A percentile compares a stretch with the other conserved stretches of the same genome.
These are phyloP conservation scores for Petasospora fabianii DNA, from an alignment of 1,139 yeast species.

Conservation along the genomic window DNA sequence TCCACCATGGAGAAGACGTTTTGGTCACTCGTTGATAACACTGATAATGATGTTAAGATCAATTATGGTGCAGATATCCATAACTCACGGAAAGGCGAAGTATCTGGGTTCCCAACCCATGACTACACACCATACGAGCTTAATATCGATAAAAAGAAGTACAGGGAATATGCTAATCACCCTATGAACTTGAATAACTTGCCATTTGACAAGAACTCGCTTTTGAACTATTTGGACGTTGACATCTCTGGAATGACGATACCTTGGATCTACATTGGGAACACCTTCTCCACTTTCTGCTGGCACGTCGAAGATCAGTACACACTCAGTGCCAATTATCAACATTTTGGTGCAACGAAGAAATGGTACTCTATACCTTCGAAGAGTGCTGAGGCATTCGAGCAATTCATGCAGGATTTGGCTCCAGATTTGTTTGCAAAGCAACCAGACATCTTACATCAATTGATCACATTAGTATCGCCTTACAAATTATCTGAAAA, in stretches of 20 bases:
- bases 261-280: constrained; percentile 80
- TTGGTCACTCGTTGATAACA: constrained; percentile 50
- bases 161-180: constrained; percentile 44
- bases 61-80: constrained; percentile 80
- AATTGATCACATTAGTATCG: constrained; percentile 74
- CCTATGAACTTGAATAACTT: constrained; percentile 66
- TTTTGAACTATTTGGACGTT: constrained; percentile 55
- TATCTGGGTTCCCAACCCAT: constrained; percentile 59
- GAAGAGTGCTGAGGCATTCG: constrained; percentile 49
- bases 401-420: constrained; percentile 45
- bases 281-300: constrained; percentile 71
- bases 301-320: constrained; percentile 88
- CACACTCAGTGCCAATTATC: constrained; percentile 72
- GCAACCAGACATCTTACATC: constrained; percentile 88
- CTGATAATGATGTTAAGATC: constrained; percentile 47
- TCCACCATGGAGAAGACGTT: constrained; percentile 51
- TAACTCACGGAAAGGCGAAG: constrained; percentile 53
- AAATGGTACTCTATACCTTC: constrained; percentile 80
- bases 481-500: constrained; percentile 55
- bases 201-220: constrained; percentile 63
- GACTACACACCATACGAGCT: constrained; percentile 28
- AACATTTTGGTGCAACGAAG: constrained; percentile 71
- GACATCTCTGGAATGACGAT: constrained; percentile 78
- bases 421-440: constrained; percentile 83
- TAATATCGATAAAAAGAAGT: constrained; percentile 28